Base-by-base conservation (phyloP, 2,329 filamentous ascomycete genomes). In the Thielaviopsis ethacetica region DNA sequence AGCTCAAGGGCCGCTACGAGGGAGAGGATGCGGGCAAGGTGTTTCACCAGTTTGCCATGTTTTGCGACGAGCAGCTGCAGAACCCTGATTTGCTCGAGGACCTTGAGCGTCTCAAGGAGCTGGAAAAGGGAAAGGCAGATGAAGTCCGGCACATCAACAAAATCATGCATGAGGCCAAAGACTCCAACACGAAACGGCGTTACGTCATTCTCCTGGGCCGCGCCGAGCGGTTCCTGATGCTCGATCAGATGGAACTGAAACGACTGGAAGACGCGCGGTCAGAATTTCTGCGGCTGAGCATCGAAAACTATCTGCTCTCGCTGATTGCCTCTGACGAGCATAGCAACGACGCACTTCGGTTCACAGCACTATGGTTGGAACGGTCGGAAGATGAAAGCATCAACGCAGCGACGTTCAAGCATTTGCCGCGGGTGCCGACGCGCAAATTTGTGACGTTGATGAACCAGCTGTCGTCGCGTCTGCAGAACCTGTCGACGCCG, bases 401-500 rank as follows among this genome's bases (percentile, higher is more conserved):
- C 3, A 97, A 95, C 65, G 78, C 80, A 53, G 84, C 88, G 1
- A 90, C 95, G 21, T 75, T 75, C 59, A 81, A 79, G 61, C 75
- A 90, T 66, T 74, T 98, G 17, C 71, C 75, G 3, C 76, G 81
- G 56, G 91, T 97, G 0, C 86, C 91, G 1, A 95, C 88, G 61
- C 81, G 88, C 62, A 98, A 98, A 67, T 95, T 99, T 68, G 91
- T 90, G 1, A 74, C 86, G 3, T 75, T 98, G 56, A 95, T 95
- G 83, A 98, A 96, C 66, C 93, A 99, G 69, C 78, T 98, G 34
- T 91, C 91, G 5, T 98, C 94, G n/a, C 84, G 93, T 7, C 74
- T 98, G 5, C 83, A 95, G 62, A 81, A 87, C 62, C 79, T 84
- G 34, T 71, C 77, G 1, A 79, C 78, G 17, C 68, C 75, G 0